Conservation (phyloP, 495 filamentous ascomycete species). For the Lasiosphaeria hispida region DNA sequence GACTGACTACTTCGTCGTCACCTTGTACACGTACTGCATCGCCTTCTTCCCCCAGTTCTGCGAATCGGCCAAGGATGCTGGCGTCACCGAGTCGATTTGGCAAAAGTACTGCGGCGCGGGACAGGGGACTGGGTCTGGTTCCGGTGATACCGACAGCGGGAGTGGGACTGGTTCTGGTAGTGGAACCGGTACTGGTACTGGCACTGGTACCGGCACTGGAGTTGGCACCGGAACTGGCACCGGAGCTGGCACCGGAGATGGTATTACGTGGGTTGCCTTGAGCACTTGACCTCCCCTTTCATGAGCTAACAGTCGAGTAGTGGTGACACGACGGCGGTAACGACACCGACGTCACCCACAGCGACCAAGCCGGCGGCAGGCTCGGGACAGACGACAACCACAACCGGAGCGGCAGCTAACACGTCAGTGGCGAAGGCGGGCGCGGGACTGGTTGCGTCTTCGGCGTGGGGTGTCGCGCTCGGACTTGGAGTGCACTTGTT, state of each 20-base stretch:
- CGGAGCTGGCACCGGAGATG: not conserved
- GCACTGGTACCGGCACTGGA: not conserved
- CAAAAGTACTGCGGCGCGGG: not conserved
- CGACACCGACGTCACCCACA: not conserved
- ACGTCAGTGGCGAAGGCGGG: not conserved
- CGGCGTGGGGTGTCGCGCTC: not conserved
- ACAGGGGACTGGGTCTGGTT: not conserved
- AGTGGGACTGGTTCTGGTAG: not conserved
- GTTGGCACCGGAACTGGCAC: not conserved
- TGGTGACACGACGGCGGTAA: not conserved
- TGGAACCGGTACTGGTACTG: not conserved
- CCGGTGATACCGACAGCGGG: not conserved
- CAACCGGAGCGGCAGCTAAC: not conserved
- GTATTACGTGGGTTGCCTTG: not conserved
- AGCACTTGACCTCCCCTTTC: too few relatives aligned
- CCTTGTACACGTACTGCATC: conserved; percentile 2
- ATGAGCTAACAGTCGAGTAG: not conserved
- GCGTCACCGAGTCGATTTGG: not conserved
- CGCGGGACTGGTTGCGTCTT: not conserved
- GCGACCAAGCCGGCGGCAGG: not conserved
- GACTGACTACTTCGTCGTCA: not conserved
- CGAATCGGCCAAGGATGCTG: not conserved
- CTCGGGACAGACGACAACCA: not conserved
- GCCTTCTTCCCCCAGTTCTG: conserved; percentile 1
- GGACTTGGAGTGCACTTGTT: not conserved